Conservation (phyloP, 805 yeast species). For the Candida oleophila region DNA sequence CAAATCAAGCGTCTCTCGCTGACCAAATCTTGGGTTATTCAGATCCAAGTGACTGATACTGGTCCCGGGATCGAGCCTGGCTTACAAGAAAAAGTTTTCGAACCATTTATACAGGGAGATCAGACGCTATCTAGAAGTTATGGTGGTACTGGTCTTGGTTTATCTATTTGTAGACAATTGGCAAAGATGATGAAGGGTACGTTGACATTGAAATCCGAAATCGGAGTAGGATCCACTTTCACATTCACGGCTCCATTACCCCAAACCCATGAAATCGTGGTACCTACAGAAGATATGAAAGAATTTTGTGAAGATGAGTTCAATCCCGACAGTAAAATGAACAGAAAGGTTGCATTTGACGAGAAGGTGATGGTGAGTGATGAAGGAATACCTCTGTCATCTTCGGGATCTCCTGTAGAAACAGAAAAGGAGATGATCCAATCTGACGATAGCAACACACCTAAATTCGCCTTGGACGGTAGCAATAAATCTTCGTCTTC, state of each 20-base stretch:
- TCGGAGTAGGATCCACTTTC: constrained; percentile 84
- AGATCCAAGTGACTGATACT: constrained; percentile 79
- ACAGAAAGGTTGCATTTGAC: constrained; percentile 49
- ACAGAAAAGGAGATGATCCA: not conserved
- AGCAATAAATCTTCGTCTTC: not conserved
- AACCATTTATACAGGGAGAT: constrained; percentile 97
- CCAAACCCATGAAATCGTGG: constrained; percentile 57
- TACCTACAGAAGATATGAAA: constrained; percentile 34
- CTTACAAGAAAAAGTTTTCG: constrained; percentile 81
- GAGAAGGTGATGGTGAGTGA: constrained; percentile 7
- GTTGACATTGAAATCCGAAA: constrained; percentile 65
- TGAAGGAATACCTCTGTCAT: constrained; percentile 1
- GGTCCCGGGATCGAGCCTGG: constrained; percentile 93
- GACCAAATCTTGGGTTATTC: constrained; percentile 55
- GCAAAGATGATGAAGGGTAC: constrained; percentile 91
- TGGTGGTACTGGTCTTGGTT: constrained; percentile 96
- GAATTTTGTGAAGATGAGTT: constrained; percentile 66
- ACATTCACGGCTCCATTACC: constrained; percentile 75
- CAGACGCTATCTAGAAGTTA: constrained; percentile 86
- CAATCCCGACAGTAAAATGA: constrained; percentile 52
- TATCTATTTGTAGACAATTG: constrained; percentile 84
- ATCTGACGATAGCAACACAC: not conserved
- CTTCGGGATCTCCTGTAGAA: not conserved
- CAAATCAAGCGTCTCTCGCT: constrained; percentile 33
- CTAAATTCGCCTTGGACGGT: not conserved